These are phyloP conservation scores for Gonium pectorale DNA, from an alignment of 139 green algal species.

Conservation along the genomic window DNA sequence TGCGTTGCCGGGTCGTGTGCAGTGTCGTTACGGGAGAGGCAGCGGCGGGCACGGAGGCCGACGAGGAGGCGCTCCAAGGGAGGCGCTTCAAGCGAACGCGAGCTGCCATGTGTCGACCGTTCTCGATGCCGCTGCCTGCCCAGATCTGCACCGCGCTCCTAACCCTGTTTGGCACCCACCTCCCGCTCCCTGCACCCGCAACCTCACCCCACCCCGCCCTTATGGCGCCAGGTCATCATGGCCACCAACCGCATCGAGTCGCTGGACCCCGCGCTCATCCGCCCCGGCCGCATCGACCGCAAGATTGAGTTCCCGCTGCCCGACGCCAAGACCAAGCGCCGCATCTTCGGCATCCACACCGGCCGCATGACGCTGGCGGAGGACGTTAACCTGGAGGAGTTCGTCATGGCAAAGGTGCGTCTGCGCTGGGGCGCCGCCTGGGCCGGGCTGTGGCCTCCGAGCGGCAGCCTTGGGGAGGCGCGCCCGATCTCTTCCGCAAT, in stretches of 20 bases:
- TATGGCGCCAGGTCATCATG: slow-evolving; percentile 91
- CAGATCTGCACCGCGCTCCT: too few species aligned
- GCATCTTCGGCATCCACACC: slow-evolving; percentile 97
- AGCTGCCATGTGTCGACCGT: too few species aligned
- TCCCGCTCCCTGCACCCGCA: background rate
- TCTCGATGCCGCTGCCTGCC: too few species aligned
- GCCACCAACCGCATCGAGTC: slow-evolving; percentile 98
- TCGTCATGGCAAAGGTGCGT: slow-evolving; percentile 82
- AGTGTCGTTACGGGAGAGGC: too few species aligned
- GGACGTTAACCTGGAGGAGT: slow-evolving; percentile 99
- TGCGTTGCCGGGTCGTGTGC: too few species aligned
- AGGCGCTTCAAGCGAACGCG: too few species aligned
- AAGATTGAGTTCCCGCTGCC: slow-evolving; percentile 99
- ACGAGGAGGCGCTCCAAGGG: too few species aligned
- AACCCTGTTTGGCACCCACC: too few species aligned
- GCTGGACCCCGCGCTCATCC: slow-evolving; percentile 96
- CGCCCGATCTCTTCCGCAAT: too few species aligned
- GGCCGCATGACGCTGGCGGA: slow-evolving; percentile 90
- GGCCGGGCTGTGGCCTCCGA: too few species aligned
- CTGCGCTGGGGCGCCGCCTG: background rate
- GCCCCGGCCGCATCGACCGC: slow-evolving; percentile 92
- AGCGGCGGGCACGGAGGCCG: too few species aligned
- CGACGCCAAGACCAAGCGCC: slow-evolving; percentile 98
- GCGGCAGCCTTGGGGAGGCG: too few species aligned
- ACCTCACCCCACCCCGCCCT: background rate